phyloP scores from a whole-genome alignment of 345 rosid genomes.

The Physaria fendleri region DNA sequence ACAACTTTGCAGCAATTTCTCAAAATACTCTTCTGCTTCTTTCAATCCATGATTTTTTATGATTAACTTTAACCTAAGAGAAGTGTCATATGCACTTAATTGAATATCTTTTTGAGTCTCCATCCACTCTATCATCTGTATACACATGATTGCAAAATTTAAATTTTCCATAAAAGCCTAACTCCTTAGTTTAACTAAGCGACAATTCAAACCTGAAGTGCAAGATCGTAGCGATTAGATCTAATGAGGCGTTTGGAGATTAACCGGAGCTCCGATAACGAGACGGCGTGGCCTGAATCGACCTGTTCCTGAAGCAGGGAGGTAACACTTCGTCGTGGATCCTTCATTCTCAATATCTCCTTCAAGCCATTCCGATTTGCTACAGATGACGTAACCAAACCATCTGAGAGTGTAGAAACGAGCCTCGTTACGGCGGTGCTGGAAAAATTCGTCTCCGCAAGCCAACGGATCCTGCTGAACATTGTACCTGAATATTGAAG shows the following conservation, averaged over 20 bases:
- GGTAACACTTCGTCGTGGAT: conserved; percentile 23
- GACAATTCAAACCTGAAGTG: conserved; percentile 41
- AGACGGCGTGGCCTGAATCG: conserved; percentile 34
- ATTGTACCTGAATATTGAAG: background rate
- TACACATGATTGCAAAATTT: background rate
- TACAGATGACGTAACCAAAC: background rate
- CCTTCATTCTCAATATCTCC: conserved; percentile 34
- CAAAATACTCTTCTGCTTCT: conserved; percentile 48
- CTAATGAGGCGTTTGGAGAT: conserved; percentile 31
- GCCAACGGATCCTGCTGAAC: background rate
- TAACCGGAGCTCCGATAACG: conserved; percentile 38
- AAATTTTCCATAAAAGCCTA: background rate
- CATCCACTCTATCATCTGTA: conserved; percentile 48
- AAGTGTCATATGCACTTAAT: conserved; percentile 28
- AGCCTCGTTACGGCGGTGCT: conserved; percentile 21
- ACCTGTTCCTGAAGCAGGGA: conserved; percentile 34
- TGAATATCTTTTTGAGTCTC: conserved; percentile 31
- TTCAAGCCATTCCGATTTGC: conserved; percentile 10
- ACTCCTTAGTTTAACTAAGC: background rate
- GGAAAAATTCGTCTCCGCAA: background rate
- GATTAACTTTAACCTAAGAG: conserved; percentile 39
- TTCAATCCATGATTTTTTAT: conserved; percentile 34
- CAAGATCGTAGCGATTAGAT: conserved; percentile 40
- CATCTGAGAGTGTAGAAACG: conserved; percentile 20
- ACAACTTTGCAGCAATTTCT: conserved; percentile 7